Evolutionary conservation across 1,139 yeast species (phyloP), one percentile per base, ranked within the genome.

Genomic region (Debaryomycetaceae sp.): DNA sequence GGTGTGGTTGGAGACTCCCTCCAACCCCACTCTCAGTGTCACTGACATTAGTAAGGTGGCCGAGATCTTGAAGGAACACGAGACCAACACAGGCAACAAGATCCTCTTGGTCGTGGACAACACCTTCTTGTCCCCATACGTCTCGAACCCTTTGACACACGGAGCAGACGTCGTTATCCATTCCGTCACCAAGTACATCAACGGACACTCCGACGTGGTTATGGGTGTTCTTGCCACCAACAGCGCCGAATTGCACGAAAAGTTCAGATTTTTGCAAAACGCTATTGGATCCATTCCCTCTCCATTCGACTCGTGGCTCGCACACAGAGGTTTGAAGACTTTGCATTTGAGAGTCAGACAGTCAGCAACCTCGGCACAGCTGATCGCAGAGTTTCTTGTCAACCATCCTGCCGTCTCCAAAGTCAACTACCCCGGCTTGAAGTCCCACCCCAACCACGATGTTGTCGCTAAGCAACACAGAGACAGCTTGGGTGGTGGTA

Each of bases 181-280:
- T 69, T 85, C 95, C 18, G 95, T 87, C 49, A 87, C 96, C 58
- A 87, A 87, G 70, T 87, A 86, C 74, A 83, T 87, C 63, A 87
- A 87, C 61, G 96, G 96, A 49, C 96, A 87, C 69, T 85, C 95
- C 36, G 96, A 87, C 59, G 95, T 87, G 30, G 95, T 87, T 43
- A 78, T 87, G 75, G 96, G 96, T 55, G 83, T 84, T 39, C 76
- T 86, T 49, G 89, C 87, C 43, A 79, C 88, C 52, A 84, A 80
- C 71, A 65, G 67, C 53, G 81, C 77, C 45, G 71, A 62, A 40
- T 68, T 86, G 54, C 81, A 80, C 65, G 81, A 81, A 49, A 71
- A 72, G 55, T 75, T 81, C 63, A 73, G 87, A 48, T 87, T 86
- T 70, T 73, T 87, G 62, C 95, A 87, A 65, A 87, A 87, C 56